A percentile compares a stretch with the other conserved stretches of the same genome.
phyloP scores from a whole-genome alignment of 305 asterid species.

The Plantago lanceolata region DNA sequence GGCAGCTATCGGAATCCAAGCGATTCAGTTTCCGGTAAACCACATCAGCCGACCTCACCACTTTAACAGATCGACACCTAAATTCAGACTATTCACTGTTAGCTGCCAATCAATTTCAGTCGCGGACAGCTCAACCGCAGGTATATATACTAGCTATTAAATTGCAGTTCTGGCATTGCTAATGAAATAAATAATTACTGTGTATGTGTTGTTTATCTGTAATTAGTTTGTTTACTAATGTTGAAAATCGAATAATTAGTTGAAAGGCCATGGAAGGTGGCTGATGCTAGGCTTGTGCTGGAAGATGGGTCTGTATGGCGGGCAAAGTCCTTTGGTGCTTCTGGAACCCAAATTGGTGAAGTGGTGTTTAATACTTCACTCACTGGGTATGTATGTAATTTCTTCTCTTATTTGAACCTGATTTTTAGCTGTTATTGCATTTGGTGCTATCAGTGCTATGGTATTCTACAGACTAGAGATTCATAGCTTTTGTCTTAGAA shows the following conservation, averaged over 20 bases:
- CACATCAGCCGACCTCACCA: slow-evolving; percentile 9
- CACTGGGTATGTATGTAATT: slow-evolving; percentile 68
- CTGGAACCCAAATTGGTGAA: slow-evolving; percentile 98
- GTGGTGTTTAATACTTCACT: slow-evolving; percentile 92
- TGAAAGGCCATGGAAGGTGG: slow-evolving; percentile 87
- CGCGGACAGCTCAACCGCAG: slow-evolving; percentile 23
- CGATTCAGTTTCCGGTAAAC: slow-evolving; percentile 27
- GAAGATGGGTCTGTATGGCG: slow-evolving; percentile 92
- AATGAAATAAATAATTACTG: no score
- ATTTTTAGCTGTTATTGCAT: not conserved
- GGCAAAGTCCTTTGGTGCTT: slow-evolving; percentile 96
- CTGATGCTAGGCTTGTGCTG: slow-evolving; percentile 91
- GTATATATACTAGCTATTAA: slow-evolving; percentile 25
- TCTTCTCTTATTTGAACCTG: not conserved
- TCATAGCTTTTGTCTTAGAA: not conserved
- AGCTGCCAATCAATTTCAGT: slow-evolving; percentile 47
- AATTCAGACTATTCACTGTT: slow-evolving; percentile 37
- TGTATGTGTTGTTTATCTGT: not conserved
- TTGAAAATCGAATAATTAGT: slow-evolving; percentile 27
- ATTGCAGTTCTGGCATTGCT: no score
- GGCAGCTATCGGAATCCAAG: slow-evolving; percentile 31
- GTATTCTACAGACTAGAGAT: no score
- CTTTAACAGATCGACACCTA: not conserved
- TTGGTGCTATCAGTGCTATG: not conserved
- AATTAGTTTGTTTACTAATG: slow-evolving; percentile 1